Evolutionary conservation across 176 grass and related monocot species (phyloP).

Genomic region (Secale cereale): DNA sequence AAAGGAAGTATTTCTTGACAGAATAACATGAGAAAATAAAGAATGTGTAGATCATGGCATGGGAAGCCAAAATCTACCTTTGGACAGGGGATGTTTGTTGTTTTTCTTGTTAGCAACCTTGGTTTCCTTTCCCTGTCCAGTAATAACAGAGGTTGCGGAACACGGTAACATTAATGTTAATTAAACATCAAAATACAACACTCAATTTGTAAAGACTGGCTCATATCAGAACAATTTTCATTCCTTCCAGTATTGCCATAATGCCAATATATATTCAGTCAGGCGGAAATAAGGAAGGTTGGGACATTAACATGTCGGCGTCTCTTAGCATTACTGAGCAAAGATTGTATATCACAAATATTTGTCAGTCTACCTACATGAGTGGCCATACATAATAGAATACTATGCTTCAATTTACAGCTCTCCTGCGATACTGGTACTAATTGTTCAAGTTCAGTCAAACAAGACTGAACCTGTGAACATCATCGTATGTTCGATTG

Average conservation of each 20-base stretch:
- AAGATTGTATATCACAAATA: not conserved
- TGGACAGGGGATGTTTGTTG: conserved; percentile 2
- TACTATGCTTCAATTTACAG: not conserved
- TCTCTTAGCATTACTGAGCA: not conserved
- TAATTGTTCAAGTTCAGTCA: not conserved
- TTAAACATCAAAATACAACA: not conserved
- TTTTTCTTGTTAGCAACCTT: not conserved
- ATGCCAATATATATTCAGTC: not conserved
- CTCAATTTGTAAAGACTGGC: not conserved
- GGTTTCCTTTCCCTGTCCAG: conserved; percentile 5
- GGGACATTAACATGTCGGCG: not conserved
- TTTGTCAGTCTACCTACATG: not conserved
- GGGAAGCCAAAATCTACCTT: conserved; percentile 12
- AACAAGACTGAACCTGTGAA: not conserved
- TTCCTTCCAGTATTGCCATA: not conserved
- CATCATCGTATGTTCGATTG: not conserved
- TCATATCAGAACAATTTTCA: not conserved
- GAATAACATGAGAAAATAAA: not conserved
- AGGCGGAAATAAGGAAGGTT: not conserved
- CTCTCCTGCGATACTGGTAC: not conserved
- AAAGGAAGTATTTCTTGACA: not conserved
- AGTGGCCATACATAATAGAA: not conserved
- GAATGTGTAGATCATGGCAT: not conserved
- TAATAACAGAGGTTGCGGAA: not conserved
- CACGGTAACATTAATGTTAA: not conserved